Percentiles rank a stretch among this genome's conserved stretches.
phyloP scores from a whole-genome alignment of 2,329 filamentous ascomycete species.

The Cytospora chrysosperma region DNA sequence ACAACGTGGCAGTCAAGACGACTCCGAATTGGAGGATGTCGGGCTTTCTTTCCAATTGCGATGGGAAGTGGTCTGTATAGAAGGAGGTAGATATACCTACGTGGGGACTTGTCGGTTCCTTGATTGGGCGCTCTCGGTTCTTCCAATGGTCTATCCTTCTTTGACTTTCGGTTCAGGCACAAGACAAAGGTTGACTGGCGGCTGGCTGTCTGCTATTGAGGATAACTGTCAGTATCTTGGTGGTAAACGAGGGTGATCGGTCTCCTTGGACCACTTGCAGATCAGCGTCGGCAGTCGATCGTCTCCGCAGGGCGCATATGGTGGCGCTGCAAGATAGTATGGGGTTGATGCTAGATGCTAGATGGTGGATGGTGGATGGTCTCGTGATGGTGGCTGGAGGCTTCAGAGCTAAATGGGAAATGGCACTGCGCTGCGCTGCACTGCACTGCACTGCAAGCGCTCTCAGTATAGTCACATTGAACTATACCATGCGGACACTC shows the following conservation, averaged over 20 bases:
- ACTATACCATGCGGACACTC: conserved; percentile 12
- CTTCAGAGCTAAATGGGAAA: not conserved
- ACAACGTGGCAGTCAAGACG: not conserved
- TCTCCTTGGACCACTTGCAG: conserved; percentile 10
- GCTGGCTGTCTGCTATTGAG: conserved; percentile 10
- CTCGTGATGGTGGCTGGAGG: not conserved
- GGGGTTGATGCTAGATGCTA: not conserved
- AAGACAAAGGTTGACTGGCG: conserved; percentile 7
- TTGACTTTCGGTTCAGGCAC: conserved; percentile 8
- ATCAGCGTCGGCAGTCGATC: conserved; percentile 17
- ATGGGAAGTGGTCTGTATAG: not conserved
- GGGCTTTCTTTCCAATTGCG: not conserved
- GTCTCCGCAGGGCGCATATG: conserved; percentile 14
- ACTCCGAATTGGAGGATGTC: not conserved
- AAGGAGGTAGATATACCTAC: not conserved
- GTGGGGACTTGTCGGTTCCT: conserved; percentile 6
- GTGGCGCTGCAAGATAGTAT: conserved; percentile 11
- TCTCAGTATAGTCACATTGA: not conserved
- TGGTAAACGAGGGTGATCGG: not conserved
- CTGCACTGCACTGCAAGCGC: too few species aligned
- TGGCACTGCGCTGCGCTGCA: too few species aligned
- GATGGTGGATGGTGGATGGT: not conserved
- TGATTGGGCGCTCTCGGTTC: not conserved
- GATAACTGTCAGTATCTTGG: conserved; percentile 14
- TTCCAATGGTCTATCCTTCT: not conserved